Base-by-base conservation (phyloP, 257 asterid genomes). In the Fraxinus pennsylvanica region DNA sequence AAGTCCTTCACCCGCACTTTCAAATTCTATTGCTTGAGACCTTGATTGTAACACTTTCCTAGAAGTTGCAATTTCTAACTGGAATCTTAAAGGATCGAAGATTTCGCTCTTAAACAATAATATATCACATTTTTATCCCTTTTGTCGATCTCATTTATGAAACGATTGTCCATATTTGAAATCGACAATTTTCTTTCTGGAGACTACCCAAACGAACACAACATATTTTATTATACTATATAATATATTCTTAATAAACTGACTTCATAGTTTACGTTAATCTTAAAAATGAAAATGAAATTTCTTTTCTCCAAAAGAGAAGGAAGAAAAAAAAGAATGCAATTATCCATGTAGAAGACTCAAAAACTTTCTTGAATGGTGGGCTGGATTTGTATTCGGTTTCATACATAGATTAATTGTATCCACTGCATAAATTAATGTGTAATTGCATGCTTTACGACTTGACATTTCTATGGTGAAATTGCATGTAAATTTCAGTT, bases 331-430 rank as follows among this genome's bases (percentile, higher is more conserved):
- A 4, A 3, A 13, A 0, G 13, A 6, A 17, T 50, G 6, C 12
- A 14, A 50, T 17, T 50, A 68, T 63, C 76, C 75, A 71, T 25
- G 73, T 25, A 59, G 59, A n/a, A 35, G 79, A 50, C 69, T 41
- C 74, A 57, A 52, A 68, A 43, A 8, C 19, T 27, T 83, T 80
- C 80, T 75, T 33, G 12, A 68, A 75, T 19, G 76, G 86, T 83
- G 79, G 70, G 86, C 83, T 52, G 68, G 74, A 79, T 63, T 74
- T 36, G 74, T 70, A 61, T 25, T 45, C 38, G 71, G 68, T 74
- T 75, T 74, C 77, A 79, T 70, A 71, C 85, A 21, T 54, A 27
- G 30, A 63, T 10, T 1, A 30, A 32, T 30, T 14, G 43, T 29
- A 45, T 4, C 39, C 61, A 81, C 25, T 9, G 38, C 52, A 47